A percentile compares a stretch with the other conserved stretches of the same genome.
Evolutionary conservation across 768 basidiomycete genomes (phyloP).

Genomic region (Tulasnella sp.): DNA sequence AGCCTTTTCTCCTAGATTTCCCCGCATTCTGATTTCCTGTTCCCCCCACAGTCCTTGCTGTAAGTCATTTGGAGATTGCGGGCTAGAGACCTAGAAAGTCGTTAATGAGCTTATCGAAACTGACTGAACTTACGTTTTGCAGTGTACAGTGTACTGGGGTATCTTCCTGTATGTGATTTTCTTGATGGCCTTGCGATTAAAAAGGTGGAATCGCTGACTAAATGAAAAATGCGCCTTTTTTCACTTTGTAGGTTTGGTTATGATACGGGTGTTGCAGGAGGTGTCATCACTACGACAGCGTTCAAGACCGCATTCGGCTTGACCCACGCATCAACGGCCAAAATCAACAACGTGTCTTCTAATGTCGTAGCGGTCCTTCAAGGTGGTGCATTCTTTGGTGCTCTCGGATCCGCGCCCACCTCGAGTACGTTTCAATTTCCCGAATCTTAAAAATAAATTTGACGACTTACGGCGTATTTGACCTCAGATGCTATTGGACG

Average conservation of each 20-base stretch:
- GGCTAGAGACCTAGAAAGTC: no score
- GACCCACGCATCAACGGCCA: conserved; percentile 30
- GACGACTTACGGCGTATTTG: no score
- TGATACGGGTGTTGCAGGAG: conserved; percentile 51
- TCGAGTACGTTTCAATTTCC: conserved; percentile 39
- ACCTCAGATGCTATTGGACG: conserved; percentile 57
- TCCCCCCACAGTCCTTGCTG: no score
- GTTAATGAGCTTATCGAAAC: no score
- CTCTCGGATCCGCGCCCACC: conserved; percentile 58
- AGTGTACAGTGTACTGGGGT: conserved; percentile 14
- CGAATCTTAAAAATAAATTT: no score
- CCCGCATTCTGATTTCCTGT: no score
- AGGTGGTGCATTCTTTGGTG: conserved; percentile 82
- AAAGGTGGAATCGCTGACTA: no score
- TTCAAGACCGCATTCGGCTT: conserved; percentile 58
- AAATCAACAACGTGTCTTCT: conserved; percentile 49
- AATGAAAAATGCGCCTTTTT: no score
- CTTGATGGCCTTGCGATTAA: no score
- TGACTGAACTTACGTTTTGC: neutral
- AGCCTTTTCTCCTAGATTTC: no score
- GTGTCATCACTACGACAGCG: conserved; percentile 52
- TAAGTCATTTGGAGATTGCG: no score
- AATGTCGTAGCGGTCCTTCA: conserved; percentile 84
- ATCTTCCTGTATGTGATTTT: conserved; percentile 7
- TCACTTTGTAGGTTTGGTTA: conserved; percentile 11